Base-by-base conservation (phyloP, 179 eudicot species). In the Beta corolliflora region DNA sequence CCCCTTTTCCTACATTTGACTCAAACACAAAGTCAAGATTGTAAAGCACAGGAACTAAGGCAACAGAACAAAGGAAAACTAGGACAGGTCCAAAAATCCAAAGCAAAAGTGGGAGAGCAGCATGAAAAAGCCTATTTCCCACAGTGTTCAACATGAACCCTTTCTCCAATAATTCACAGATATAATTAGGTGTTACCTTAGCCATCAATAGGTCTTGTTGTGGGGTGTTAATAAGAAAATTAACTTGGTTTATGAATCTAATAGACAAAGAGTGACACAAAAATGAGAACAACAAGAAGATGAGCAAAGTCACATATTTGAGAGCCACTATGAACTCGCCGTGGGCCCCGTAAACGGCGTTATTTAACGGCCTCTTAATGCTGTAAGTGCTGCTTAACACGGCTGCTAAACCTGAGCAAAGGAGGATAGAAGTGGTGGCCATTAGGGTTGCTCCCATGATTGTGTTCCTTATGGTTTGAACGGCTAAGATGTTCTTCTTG, bases 341-440 rank as follows among this genome's bases (percentile, higher is more conserved):
- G 46, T 89, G 93, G n/a, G 85, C 92, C 0, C 95, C 95, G 44
- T 89, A 92, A 2, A 92, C 89, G 63, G 93, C 19, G 89, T 92
- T 92, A 78, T 87, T 88, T 15, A 92, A 75, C 0, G 93, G 93
- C 79, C 90, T 88, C 54, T 92, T 92, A 59, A 92, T 86, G 87
- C 88, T 88, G 86, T 92, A 92, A 0, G 93, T 92, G 87, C 95
- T 92, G 86, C 95, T 92, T 5, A 92, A 81, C 45, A 92, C 88
- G 8, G 95, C 95, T 2, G 95, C 95, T 9, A 92, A 80, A 7
- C 95, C 95, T 0, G 92, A 84, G 81, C 89, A 83, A 3, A 92
- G 88, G 19, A 92, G 92, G 87, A 92, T 92, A 0, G 93, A 92
- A 4, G 95, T 92, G 1, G 95, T 92, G 78, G 95, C 95, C 95